These are phyloP conservation scores for Xylariomycetidae sp. DNA, from an alignment of 2,329 filamentous ascomycete species.

Conservation along the genomic window DNA sequence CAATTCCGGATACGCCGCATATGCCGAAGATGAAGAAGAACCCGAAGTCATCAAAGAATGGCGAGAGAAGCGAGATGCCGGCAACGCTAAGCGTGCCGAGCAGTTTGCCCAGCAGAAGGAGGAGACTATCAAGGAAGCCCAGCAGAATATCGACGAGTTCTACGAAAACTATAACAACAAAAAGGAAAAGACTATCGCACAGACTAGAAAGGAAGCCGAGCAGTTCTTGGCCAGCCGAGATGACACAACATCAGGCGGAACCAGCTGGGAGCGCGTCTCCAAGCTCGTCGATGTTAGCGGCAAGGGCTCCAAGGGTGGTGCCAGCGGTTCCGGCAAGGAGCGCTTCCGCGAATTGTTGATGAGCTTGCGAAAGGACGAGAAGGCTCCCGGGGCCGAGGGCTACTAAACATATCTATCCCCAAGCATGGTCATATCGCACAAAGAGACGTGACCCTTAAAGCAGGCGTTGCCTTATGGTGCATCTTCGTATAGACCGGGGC, in stretches of 20 bases:
- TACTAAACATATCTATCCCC: too few species aligned
- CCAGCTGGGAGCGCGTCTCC: constrained; percentile 96
- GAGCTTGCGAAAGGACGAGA: constrained; percentile 89
- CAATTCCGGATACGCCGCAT: constrained; percentile 58
- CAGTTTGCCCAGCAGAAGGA: constrained; percentile 77
- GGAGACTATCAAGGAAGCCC: constrained; percentile 83
- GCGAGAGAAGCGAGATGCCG: constrained; percentile 83
- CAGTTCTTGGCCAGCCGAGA: constrained; percentile 85
- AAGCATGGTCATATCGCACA: too few species aligned
- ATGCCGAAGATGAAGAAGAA: constrained; percentile 67
- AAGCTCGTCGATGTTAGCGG: constrained; percentile 97
- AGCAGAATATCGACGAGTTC: constrained; percentile 95
- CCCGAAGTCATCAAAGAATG: constrained; percentile 86
- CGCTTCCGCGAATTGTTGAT: constrained; percentile 88
- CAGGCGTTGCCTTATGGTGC: too few species aligned
- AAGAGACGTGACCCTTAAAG: too few species aligned
- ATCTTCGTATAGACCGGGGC: too few species aligned
- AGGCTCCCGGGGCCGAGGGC: constrained; percentile 64
- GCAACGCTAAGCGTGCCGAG: constrained; percentile 78
- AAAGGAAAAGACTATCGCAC: constrained; percentile 86
- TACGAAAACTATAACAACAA: constrained; percentile 99
- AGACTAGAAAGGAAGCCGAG: constrained; percentile 88
- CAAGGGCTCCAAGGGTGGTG: constrained; percentile 83
- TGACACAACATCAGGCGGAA: constrained; percentile 90
- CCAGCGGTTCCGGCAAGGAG: constrained; percentile 87